A percentile compares a stretch with the other conserved stretches of the same genome.
These are phyloP conservation scores for Pelargonium myrrhifolium DNA, from an alignment of 441 rosid genomes.

Conservation along the genomic window DNA sequence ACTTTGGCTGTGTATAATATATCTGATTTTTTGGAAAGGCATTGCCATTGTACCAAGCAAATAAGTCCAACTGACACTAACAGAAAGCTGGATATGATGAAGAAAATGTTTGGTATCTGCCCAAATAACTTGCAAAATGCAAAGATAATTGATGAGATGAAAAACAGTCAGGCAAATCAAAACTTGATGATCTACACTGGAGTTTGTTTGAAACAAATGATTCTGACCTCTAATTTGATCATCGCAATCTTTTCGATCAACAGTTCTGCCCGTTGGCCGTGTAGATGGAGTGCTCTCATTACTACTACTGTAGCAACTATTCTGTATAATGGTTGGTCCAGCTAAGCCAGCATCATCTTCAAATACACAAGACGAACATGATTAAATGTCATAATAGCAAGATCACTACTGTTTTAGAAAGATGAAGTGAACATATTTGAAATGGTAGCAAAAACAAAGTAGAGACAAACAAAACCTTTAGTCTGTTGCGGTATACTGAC, in stretches of 20 bases:
- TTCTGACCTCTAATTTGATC: conserved; percentile 3
- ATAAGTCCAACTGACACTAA: too few species aligned
- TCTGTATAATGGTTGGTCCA: conserved; percentile 1
- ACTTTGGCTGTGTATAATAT: not conserved
- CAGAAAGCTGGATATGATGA: too few species aligned
- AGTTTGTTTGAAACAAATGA: not conserved
- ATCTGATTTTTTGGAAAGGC: too few species aligned
- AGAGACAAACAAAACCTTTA: not conserved
- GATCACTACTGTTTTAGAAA: not conserved
- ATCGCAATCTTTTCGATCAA: not conserved
- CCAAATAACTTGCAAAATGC: too few species aligned
- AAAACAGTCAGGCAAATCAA: too few species aligned
- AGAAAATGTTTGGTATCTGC: too few species aligned
- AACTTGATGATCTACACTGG: too few species aligned
- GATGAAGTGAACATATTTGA: not conserved
- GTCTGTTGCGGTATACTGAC: not conserved
- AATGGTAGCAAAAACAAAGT: not conserved
- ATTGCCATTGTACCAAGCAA: too few species aligned
- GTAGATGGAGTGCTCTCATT: not conserved
- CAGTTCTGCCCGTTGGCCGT: not conserved
- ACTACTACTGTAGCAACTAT: not conserved
- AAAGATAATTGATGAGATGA: too few species aligned
- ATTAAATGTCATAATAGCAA: not conserved
- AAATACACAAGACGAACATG: not conserved
- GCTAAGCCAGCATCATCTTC: conserved; percentile 4